Evolutionary conservation across 805 yeast genomes (phyloP).

Genomic region (Hanseniaspora taiwanica): DNA sequence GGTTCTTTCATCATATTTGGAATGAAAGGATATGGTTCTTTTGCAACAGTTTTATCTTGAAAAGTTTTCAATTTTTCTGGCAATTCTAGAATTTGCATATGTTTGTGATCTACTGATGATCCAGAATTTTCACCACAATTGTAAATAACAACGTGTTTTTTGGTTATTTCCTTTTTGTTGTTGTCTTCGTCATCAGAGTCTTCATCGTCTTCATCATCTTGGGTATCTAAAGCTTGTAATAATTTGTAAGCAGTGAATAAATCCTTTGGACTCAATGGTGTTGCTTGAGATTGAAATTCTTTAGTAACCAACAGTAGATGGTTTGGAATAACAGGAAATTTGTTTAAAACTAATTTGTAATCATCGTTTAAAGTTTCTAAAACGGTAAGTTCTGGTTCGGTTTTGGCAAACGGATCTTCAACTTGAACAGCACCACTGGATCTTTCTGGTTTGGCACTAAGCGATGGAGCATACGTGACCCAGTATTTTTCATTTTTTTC

Average conservation of each 20-base stretch:
- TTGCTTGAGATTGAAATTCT: constrained; percentile 54
- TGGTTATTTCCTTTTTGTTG: constrained; percentile 24
- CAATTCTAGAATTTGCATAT: constrained; percentile 69
- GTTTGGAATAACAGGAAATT: constrained; percentile 69
- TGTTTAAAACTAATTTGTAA: constrained; percentile 63
- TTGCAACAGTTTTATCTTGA: constrained; percentile 36
- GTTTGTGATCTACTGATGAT: constrained; percentile 91
- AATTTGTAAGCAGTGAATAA: constrained; percentile 44
- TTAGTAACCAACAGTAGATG: constrained; percentile 75
- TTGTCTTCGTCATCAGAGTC: constrained; percentile 18
- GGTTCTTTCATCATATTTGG: constrained; percentile 49
- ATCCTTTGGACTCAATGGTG: constrained; percentile 63
- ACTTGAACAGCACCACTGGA: constrained; percentile 22
- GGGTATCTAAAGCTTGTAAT: constrained; percentile 33
- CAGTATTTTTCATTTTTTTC: constrained; percentile 20
- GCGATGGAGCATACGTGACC: constrained; percentile 21
- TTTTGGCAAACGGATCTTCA: constrained; percentile 63
- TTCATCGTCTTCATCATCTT: constrained; percentile 2
- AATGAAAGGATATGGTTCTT: constrained; percentile 33
- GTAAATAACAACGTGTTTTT: constrained; percentile 66
- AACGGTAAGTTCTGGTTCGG: constrained; percentile 65
- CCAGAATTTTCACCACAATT: constrained; percentile 84
- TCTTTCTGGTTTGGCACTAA: constrained; percentile 26
- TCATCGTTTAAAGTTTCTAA: constrained; percentile 31
- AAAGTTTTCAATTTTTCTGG: constrained; percentile 47